phyloP scores from a whole-genome alignment of 73 alveolate species.

The Uronychia binucleata region DNA sequence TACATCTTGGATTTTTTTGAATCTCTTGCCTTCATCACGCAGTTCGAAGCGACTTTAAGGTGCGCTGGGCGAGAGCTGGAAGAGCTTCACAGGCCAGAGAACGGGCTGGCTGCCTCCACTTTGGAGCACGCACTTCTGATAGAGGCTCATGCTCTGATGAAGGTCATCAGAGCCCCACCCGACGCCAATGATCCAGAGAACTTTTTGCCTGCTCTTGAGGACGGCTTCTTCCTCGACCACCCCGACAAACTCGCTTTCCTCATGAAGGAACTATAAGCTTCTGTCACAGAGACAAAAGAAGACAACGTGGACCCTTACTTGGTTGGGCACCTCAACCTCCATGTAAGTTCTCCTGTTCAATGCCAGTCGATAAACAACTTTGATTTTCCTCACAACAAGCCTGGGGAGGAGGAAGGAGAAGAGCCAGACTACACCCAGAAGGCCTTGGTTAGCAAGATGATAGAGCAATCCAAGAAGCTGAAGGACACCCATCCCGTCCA shows the following conservation, averaged over 20 bases:
- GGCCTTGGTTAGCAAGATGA: constrained; percentile 18
- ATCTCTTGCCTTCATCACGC: constrained; percentile 14
- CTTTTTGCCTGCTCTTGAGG: constrained; percentile 23
- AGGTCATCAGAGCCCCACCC: not conserved
- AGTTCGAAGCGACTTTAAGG: constrained; percentile 13
- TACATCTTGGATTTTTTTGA: constrained; percentile 38
- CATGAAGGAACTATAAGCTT: constrained; percentile 30
- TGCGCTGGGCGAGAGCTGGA: constrained; percentile 10
- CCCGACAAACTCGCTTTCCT: constrained; percentile 34
- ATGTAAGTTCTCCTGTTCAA: not conserved
- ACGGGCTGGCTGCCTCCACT: constrained; percentile 39
- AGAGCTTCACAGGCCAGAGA: constrained; percentile 42
- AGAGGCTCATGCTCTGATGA: constrained; percentile 26
- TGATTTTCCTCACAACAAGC: constrained; percentile 28
- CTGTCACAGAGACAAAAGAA: not conserved
- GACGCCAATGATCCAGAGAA: not conserved
- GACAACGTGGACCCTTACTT: constrained; percentile 9
- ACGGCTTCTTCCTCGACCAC: constrained; percentile 14
- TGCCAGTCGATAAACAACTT: constrained; percentile 8
- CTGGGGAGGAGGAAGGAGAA: constrained; percentile 16
- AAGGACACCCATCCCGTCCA: not conserved
- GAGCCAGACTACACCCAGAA: constrained; percentile 17
- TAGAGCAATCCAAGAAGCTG: constrained; percentile 16
- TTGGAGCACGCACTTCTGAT: constrained; percentile 32
- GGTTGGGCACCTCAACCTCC: constrained; percentile 30